Evolutionary conservation across 106 monocot species (phyloP), one percentile per base, ranked within the genome.

Genomic region (Dendrobium officinale): DNA sequence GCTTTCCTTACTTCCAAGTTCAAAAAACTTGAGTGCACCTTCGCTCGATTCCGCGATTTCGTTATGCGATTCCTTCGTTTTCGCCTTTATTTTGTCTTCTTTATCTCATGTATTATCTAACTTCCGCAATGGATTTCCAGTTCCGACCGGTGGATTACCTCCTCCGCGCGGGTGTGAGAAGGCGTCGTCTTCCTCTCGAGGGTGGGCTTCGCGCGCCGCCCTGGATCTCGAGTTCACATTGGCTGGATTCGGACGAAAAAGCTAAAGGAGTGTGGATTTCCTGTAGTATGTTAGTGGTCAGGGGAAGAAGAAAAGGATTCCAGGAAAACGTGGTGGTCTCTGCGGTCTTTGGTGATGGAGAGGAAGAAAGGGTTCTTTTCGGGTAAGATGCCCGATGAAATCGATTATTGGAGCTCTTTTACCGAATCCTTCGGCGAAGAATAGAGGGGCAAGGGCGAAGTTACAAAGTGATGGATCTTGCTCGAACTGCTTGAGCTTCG

Each of bases 71-170:
- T 29, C 37, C 75, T 17, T 40, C 42, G n/a, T 41, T 2, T 20
- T 73, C 10, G 51, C 13, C 9, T 19, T 22, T 19, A n/a, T 51
- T 17, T 33, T 27, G 64, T 13, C 41, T n/a, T n/a, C n/a, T n/a
- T n/a, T n/a, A 59, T 37, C 3, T 78, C 22, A 11, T 24, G 31
- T 22, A 9, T 45, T 59, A 27, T 51, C 47, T 73, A 81, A 55
- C 51, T 45, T 67, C 37, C 16, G 19, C 48, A 31, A 85, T 90
- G 90, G 83, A 81, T 44, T 67, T 83, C 42, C 42, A 78, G 19
- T 11, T 77, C 26, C 88, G 88, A 78, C 90, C 88, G 33, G 75
- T 88, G 73, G 85, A 84, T 16, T 85, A 77, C 24, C 58, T 91
- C 83, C 49, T 91, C 77, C 83, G 81, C 6, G 59, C 87, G 1